Conservation (phyloP, 2,329 filamentous ascomycete species). For the Claviceps capensis region DNA sequence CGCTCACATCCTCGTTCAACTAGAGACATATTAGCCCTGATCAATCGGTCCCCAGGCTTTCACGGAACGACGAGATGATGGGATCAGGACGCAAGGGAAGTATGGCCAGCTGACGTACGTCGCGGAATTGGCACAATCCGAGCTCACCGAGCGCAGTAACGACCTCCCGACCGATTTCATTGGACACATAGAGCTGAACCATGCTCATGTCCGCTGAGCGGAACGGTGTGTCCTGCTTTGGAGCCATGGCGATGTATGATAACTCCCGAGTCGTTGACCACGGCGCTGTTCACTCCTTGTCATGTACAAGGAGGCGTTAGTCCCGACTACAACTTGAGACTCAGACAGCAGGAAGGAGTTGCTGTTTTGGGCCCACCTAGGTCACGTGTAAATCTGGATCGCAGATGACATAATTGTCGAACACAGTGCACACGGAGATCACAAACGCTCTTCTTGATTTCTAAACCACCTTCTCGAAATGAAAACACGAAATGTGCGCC, state of each 20-base stretch:
- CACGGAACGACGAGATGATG: neutral
- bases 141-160: slow-evolving; percentile 93
- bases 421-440: too few species aligned
- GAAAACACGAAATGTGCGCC: too few species aligned
- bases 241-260: slow-evolving; percentile 38
- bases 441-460: too few species aligned
- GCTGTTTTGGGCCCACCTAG: slow-evolving; percentile 12
- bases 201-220: slow-evolving; percentile 99
- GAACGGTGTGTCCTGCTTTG: slow-evolving; percentile 83
- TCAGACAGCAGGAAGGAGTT: slow-evolving; percentile 12
- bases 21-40: slow-evolving; percentile 21
- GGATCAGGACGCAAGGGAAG: neutral
- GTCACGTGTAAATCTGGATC: slow-evolving; percentile 14
- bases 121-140: slow-evolving; percentile 90
- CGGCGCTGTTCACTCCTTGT: slow-evolving; percentile 14
- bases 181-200: slow-evolving; percentile 98
- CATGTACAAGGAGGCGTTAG: slow-evolving; percentile 7
- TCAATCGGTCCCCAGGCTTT: neutral
- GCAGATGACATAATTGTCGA: neutral
- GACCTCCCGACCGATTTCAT: slow-evolving; percentile 96
- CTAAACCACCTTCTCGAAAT: too few species aligned
- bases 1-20: slow-evolving; percentile 86
- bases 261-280: slow-evolving; percentile 17
- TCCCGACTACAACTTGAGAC: slow-evolving; percentile 4
- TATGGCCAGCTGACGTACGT: slow-evolving; percentile 46